Conservation (phyloP, 805 yeast species). For the Suhomyces tanzawaensis region DNA sequence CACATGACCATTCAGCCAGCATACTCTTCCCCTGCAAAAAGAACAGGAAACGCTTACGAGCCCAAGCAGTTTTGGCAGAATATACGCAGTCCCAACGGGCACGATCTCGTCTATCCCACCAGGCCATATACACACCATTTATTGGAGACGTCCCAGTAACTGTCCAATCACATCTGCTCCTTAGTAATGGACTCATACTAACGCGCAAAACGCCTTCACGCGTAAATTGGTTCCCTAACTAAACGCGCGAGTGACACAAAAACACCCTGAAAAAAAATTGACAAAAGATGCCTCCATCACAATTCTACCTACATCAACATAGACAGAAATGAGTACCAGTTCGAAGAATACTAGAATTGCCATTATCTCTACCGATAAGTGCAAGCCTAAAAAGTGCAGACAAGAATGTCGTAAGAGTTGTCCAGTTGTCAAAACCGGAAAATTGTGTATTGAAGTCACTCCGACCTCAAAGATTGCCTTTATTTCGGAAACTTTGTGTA, state of each 20-base stretch:
- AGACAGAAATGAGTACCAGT: slow-evolving; percentile 17
- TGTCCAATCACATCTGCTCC: slow-evolving; percentile 19
- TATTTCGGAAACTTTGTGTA: slow-evolving; percentile 90
- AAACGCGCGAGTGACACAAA: slow-evolving; percentile 2
- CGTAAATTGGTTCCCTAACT: slow-evolving; percentile 18
- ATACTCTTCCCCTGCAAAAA: too few species aligned
- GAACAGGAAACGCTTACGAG: too few species aligned
- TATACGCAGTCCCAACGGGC: too few species aligned
- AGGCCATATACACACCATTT: too few species aligned
- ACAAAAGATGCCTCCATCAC: slow-evolving; percentile 2
- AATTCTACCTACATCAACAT: not conserved
- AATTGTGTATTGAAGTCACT: slow-evolving; percentile 92
- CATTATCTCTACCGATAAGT: slow-evolving; percentile 87
- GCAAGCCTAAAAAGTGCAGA: slow-evolving; percentile 97
- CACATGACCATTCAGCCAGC: too few species aligned
- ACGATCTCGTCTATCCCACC: too few species aligned
- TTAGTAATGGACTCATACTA: slow-evolving; percentile 23
- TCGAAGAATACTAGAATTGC: slow-evolving; percentile 80
- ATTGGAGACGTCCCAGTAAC: too few species aligned
- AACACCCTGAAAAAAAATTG: slow-evolving; percentile 11
- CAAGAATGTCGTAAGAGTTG: slow-evolving; percentile 97
- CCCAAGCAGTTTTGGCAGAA: too few species aligned
- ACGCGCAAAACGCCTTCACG: slow-evolving; percentile 17
- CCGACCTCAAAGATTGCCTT: slow-evolving; percentile 91
- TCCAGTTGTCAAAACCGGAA: slow-evolving; percentile 98